Evolutionary conservation across 2,329 filamentous ascomycete genomes (phyloP), one percentile per base, ranked within the genome.

Genomic region (Emmonsia crescens): DNA sequence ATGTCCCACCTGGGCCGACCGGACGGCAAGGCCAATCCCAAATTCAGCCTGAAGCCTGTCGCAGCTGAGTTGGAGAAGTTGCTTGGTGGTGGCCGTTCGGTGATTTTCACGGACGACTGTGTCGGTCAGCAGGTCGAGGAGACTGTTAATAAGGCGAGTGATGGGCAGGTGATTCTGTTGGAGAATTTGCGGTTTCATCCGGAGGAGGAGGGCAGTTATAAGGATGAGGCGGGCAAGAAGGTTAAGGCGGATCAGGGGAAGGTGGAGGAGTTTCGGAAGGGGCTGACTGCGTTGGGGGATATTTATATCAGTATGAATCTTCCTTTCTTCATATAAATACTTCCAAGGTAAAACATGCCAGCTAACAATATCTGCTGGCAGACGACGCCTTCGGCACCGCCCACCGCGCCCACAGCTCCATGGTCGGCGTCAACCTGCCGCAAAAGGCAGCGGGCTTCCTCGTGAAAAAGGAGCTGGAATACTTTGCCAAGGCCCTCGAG

Each of bases 391-490:
- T 99, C 76, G 94, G 94, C 77, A 99, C 94, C 65, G 94, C 94
- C 64, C 94, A 99, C 83, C 91, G 94, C 76, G 94, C 90, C 57
- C 94, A 99, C 85, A 96, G 91, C 78, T 97, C 93, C 77, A 99
- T 99, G 94, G 94, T 99, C 71, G 94, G 94, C 72, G 84, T 96
- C 66, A 86, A 96, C 68, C 88, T 99, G 57, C 92, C 93, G 69
- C 91, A 97, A 78, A 96, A 96, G 83, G 94, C 94, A 10, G 90
- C 93, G 62, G 94, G 94, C 66, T 99, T 96, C 87, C 86, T 99
- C 73, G 91, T 99, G 83, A 99, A 99, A 89, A 99, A 97, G 84
- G 94, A 99, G 80, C 89, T 99, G 66, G 94, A 99, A 75, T 99
- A 99, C 87, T 99, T 99, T 75, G 94, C 94, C 67, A 85, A 96